These are phyloP conservation scores for Fusarium annulatum DNA, from an alignment of 2,329 filamentous ascomycete species.

Conservation along the genomic window DNA sequence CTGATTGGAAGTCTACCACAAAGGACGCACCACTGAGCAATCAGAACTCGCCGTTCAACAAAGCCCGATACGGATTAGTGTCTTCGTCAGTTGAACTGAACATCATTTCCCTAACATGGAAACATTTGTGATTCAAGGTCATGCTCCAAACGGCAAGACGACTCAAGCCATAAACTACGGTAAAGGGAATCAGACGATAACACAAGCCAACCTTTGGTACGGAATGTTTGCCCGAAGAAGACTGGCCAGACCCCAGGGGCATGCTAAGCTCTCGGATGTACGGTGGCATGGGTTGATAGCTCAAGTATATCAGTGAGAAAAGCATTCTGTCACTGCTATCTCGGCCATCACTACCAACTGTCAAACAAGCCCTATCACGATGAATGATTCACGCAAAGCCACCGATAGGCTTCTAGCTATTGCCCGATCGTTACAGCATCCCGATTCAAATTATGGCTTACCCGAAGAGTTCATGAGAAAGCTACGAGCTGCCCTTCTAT, in stretches of 20 bases:
- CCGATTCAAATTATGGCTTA: background rate
- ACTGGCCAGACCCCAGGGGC: fast-evolving
- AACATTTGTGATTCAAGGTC: background rate
- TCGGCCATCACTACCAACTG: too few species aligned
- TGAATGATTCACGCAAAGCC: background rate
- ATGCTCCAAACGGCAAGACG: fast-evolving
- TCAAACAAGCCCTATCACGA: fast-evolving
- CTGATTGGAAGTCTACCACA: too few species aligned
- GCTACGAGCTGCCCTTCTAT: background rate
- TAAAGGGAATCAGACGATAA: background rate
- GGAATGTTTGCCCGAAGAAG: background rate
- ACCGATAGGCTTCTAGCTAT: background rate
- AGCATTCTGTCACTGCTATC: background rate
- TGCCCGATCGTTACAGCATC: background rate
- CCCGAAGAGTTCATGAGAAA: background rate
- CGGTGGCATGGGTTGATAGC: background rate
- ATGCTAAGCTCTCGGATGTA: background rate
- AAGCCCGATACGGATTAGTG: background rate
- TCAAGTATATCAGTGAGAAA: background rate
- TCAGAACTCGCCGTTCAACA: background rate
- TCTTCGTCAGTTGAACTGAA: fast-evolving
- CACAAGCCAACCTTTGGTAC: fast-evolving
- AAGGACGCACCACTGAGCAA: background rate
- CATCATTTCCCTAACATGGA: background rate
- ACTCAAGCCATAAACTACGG: background rate